phyloP scores from a whole-genome alignment of 2,329 filamentous ascomycete genomes.

The Passalora sequoiae region DNA sequence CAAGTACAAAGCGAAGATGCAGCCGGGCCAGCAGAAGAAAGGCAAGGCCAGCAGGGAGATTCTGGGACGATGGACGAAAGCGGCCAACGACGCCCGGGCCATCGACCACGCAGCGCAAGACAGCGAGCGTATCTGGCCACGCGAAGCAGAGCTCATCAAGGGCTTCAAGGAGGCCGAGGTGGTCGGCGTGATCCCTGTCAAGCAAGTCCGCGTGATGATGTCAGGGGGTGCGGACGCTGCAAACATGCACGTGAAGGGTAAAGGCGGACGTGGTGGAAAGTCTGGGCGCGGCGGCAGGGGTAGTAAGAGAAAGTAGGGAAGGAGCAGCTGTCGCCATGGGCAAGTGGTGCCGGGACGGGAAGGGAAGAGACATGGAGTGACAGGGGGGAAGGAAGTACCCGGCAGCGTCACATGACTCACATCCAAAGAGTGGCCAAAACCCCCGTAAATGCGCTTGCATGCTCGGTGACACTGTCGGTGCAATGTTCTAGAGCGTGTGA shows the following conservation, averaged over 20 bases:
- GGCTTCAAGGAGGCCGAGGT: conserved; percentile 76
- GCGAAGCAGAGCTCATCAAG: conserved; percentile 80
- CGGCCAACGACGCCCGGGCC: conserved; percentile 48
- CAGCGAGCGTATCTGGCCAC: conserved; percentile 73
- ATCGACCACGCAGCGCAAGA: conserved; percentile 45
- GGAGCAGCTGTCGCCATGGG: no score
- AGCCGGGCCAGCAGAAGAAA: conserved; percentile 85
- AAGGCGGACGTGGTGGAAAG: conserved; percentile 33
- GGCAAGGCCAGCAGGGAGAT: conserved; percentile 92
- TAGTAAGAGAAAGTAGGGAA: conserved; percentile 22
- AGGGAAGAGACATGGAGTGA: no score
- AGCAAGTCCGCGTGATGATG: conserved; percentile 75
- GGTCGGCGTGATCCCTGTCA: conserved; percentile 72
- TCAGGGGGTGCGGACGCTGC: conserved; percentile 46
- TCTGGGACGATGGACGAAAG: conserved; percentile 71
- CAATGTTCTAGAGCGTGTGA: no score
- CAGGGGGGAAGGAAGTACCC: no score
- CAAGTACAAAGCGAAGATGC: conserved; percentile 94
- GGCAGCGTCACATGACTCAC: no score
- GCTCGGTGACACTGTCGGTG: no score
- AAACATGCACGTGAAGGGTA: no score
- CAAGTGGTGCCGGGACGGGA: no score
- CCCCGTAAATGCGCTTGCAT: no score
- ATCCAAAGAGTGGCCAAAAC: no score
- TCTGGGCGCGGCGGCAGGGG: conserved; percentile 27